Percentiles rank a stretch among this genome's conserved stretches.
These are phyloP conservation scores for Neurospora sp. DNA, from an alignment of 495 filamentous ascomycete species.

Conservation along the genomic window DNA sequence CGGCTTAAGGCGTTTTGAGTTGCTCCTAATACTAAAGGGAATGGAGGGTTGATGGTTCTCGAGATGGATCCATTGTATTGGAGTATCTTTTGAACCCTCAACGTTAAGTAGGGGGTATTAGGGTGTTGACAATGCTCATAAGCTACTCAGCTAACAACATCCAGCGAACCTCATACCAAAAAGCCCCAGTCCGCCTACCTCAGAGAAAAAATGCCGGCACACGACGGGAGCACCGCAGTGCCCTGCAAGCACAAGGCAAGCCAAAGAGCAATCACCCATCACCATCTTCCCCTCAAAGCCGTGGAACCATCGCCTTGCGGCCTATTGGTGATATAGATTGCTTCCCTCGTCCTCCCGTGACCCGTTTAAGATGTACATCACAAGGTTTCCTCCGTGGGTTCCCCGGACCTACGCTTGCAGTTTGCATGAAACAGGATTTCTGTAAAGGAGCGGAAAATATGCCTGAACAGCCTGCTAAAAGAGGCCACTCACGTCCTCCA, in stretches of 20 bases:
- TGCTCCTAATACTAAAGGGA: neutral
- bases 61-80: neutral
- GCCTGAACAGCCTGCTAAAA: too few relatives aligned
- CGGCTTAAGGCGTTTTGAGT: neutral
- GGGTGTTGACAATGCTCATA: neutral
- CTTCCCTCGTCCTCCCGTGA: neutral
- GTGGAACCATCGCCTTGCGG: neutral
- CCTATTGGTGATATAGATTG: neutral
- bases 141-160: neutral
- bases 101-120: neutral
- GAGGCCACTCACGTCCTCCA: too few relatives aligned
- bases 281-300: neutral
- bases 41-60: neutral
- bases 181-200: neutral
- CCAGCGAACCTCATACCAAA: neutral
- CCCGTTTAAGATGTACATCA: neutral
- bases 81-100: neutral
- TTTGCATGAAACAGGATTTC: neutral
- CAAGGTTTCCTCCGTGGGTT: neutral
- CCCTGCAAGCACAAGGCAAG: neutral
- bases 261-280: neutral
- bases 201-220: neutral
- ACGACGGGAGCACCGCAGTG: neutral
- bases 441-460: too few relatives aligned
- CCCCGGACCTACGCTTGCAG: neutral